phyloP scores from a whole-genome alignment of 441 rosid genomes.

The Adansonia gregorii region DNA sequence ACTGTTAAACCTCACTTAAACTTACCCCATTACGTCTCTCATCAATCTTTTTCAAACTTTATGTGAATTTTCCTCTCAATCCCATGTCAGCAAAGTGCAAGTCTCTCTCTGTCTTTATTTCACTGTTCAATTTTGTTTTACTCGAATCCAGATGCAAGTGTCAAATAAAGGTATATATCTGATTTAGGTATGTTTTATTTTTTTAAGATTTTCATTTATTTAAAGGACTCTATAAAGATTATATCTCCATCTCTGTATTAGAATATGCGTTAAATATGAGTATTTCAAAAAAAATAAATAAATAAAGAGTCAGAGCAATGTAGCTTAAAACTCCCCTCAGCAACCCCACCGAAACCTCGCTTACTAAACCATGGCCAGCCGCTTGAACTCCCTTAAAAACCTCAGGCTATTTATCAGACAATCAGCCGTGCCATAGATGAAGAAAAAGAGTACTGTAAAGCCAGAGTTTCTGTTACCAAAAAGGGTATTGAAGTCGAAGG shows the following conservation, averaged over 20 bases:
- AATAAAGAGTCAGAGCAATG: no score
- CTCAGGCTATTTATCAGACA: constrained; percentile 52
- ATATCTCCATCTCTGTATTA: no score
- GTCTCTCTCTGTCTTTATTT: constrained; percentile 37
- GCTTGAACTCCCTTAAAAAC: constrained; percentile 41
- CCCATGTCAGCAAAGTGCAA: constrained; percentile 40
- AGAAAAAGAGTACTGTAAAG: constrained; percentile 72
- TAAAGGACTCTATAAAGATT: no score
- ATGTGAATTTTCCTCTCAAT: background rate
- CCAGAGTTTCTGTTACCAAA: constrained; percentile 67
- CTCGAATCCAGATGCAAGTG: no score
- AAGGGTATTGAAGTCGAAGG: constrained; percentile 79
- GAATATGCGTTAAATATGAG: no score
- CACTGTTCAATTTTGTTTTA: constrained; percentile 33
- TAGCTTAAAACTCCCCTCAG: constrained; percentile 7
- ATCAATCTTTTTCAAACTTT: background rate
- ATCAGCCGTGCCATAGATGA: constrained; percentile 68
- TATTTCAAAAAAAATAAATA: no score
- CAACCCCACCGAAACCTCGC: constrained; percentile 29
- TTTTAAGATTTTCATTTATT: no score
- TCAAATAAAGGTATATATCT: no score
- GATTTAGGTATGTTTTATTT: no score
- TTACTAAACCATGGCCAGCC: constrained; percentile 38
- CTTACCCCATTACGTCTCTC: background rate
- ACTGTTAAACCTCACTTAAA: constrained; percentile 12